Base-by-base conservation (phyloP, 176 grass and related monocot genomes). In the Zizania latifolia region DNA sequence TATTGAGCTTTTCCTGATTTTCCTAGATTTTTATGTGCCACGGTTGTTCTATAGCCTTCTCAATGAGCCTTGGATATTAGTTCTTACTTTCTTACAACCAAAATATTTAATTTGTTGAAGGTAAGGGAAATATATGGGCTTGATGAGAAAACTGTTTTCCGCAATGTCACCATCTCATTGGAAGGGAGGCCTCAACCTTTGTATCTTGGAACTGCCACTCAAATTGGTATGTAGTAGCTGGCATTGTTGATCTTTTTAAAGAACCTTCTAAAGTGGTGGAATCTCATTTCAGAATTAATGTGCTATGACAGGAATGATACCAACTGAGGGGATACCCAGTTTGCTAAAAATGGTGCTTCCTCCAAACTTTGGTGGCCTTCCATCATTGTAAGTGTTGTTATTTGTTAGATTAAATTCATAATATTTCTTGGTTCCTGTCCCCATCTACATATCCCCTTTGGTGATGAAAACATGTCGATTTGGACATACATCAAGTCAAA, bases 281-380 rank as follows among this genome's bases (percentile, higher is more conserved):
- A 79, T 57, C 65, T 58, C 54, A 74, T 81, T 83, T 37, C 34
- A 82, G 56, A 44, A 57, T 60, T 29, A 21, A 28, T 83, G 59
- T 45, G 30, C 37, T 69, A 33, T 78, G 40, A 38, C 51, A 93
- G 90, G 90, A 67, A 59, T 97, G 61, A 79, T 97, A 83, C 86
- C 88, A 81, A 97, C 94, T 32, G 94, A 97, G 58, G 94, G 94
- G 68, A 93, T 97, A 62, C 94, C 94, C 10, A 93, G 90, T 79
- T 91, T 97, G 82, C 68, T 91, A 79, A 91, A 91, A 73, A 87
- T 89, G 71, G 81, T 86, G 41, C 94, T 97, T 33, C 94, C 94
- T 82, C 74, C 88, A 79, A 91, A 74, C 68, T 97, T 86, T 87
- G 83, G 71, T 7, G 91, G 90, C 53, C 94, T 97, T 85, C 91